Evolutionary conservation across 768 basidiomycete genomes (phyloP).

Genomic region (Serendipita sp.): DNA sequence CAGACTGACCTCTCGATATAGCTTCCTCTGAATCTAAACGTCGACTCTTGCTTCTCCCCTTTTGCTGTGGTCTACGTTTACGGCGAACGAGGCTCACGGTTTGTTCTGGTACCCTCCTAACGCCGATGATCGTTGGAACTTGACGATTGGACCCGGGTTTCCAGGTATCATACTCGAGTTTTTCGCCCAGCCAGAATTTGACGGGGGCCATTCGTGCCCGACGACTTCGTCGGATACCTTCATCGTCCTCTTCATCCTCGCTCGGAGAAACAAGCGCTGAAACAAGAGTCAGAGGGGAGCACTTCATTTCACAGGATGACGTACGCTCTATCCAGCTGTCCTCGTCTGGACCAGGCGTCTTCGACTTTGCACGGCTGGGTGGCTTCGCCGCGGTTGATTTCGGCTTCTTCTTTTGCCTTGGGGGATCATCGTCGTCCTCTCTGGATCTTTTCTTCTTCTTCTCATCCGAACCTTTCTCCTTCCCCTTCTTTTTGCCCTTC

Average conservation of each 20-base stretch:
- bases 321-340: not conserved
- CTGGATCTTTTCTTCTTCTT: conserved; percentile 15
- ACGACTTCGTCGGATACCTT: conserved; percentile 51
- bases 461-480: conserved; percentile 13
- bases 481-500: conserved; percentile 10
- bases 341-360: not conserved
- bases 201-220: conserved; percentile 59
- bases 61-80: conserved; percentile 22
- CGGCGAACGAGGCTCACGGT: conserved; percentile 31
- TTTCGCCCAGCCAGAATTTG: conserved; percentile 88
- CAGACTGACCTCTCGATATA: conserved; percentile 8
- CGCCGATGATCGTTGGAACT: conserved; percentile 44
- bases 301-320: not conserved
- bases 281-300: conserved; percentile 8
- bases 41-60: conserved; percentile 24
- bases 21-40: conserved; percentile 29
- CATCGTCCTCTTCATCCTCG: conserved; percentile 18
- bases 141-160: conserved; percentile 32
- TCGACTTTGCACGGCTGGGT: not conserved
- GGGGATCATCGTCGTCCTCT: conserved; percentile 18
- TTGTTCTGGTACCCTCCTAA: conserved; percentile 39
- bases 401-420: conserved; percentile 24
- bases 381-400: not conserved
- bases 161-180: conserved; percentile 55
- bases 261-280: conserved; percentile 11